phyloP scores from a whole-genome alignment of 352 stramenopile species.

The Phytopythium kandeliae region DNA sequence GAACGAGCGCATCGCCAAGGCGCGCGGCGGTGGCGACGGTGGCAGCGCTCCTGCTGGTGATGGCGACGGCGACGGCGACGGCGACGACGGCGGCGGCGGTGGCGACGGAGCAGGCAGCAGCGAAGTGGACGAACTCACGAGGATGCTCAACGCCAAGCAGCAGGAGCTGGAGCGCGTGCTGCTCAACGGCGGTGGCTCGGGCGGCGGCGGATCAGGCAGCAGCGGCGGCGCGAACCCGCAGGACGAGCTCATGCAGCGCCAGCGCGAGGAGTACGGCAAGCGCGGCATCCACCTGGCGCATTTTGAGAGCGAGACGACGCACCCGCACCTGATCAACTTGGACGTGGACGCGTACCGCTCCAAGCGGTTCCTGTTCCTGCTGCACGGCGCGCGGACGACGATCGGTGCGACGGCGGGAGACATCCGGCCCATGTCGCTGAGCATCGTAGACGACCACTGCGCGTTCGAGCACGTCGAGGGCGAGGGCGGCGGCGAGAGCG shows the following conservation, averaged over 20 bases:
- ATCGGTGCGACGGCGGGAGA: conserved; percentile 70
- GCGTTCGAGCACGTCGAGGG: conserved; percentile 49
- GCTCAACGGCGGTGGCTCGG: conserved; percentile 34
- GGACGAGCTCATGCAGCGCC: conserved; percentile 85
- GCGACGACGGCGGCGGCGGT: conserved; percentile 11
- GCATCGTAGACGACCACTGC: conserved; percentile 87
- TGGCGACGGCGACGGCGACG: conserved; percentile 1
- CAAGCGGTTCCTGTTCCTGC: conserved; percentile 90
- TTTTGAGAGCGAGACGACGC: conserved; percentile 81
- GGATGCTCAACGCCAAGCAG: conserved; percentile 67
- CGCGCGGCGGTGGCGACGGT: conserved; percentile 11
- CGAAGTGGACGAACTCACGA: conserved; percentile 52
- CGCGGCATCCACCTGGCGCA: conserved; percentile 86
- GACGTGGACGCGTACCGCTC: conserved; percentile 92
- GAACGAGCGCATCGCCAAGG: conserved; percentile 73
- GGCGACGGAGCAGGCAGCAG: conserved; percentile 18
- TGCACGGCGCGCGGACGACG: conserved; percentile 50
- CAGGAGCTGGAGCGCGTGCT: conserved; percentile 67
- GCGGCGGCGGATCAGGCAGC: conserved; percentile 9
- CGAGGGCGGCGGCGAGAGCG: conserved; percentile 5
- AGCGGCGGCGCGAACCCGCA: conserved; percentile 44
- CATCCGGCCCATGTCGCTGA: conserved; percentile 90
- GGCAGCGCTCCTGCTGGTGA: too few relatives aligned
- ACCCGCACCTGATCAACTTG: conserved; percentile 91
- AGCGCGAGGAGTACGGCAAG: conserved; percentile 88